phyloP scores from a whole-genome alignment of 768 basidiomycete species.

The Suillus ampliporus region DNA sequence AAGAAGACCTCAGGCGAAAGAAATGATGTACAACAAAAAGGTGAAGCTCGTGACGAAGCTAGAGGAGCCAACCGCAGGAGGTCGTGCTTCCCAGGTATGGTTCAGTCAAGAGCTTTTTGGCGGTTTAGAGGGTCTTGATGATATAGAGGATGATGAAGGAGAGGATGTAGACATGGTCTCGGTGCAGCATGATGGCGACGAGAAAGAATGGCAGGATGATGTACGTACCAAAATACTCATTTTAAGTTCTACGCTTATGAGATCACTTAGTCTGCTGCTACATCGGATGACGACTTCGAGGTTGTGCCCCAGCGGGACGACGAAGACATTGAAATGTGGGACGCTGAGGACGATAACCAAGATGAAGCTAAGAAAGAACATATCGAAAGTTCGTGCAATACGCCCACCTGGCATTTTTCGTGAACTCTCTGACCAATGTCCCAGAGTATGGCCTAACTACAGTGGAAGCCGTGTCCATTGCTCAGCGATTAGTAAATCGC shows the following conservation, averaged over 20 bases:
- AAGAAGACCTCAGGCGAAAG: constrained; percentile 35
- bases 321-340: constrained; percentile 75
- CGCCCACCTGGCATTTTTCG: constrained; percentile 3
- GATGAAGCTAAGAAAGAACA: constrained; percentile 69
- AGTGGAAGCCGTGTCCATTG: constrained; percentile 89
- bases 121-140: constrained; percentile 53
- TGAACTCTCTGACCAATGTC: constrained; percentile 13
- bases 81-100: constrained; percentile 83
- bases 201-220: constrained; percentile 33
- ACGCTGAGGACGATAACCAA: constrained; percentile 77
- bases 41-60: constrained; percentile 56
- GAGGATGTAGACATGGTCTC: constrained; percentile 31
- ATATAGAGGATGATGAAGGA: constrained; percentile 39
- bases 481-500: constrained; percentile 90
- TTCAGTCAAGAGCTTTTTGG: constrained; percentile 93
- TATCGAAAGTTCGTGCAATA: constrained; percentile 62
- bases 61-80: constrained; percentile 42
- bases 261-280: constrained; percentile 20
- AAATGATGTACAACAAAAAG: constrained; percentile 49
- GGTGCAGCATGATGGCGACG: constrained; percentile 39
- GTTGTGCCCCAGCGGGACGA: constrained; percentile 66
- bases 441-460: constrained; percentile 84
- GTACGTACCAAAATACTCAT: constrained; percentile 23
- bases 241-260: constrained; percentile 16
- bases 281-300: constrained; percentile 66